These are phyloP conservation scores for Kwoniella mangroviensis DNA, from an alignment of 768 basidiomycete species.

Conservation along the genomic window DNA sequence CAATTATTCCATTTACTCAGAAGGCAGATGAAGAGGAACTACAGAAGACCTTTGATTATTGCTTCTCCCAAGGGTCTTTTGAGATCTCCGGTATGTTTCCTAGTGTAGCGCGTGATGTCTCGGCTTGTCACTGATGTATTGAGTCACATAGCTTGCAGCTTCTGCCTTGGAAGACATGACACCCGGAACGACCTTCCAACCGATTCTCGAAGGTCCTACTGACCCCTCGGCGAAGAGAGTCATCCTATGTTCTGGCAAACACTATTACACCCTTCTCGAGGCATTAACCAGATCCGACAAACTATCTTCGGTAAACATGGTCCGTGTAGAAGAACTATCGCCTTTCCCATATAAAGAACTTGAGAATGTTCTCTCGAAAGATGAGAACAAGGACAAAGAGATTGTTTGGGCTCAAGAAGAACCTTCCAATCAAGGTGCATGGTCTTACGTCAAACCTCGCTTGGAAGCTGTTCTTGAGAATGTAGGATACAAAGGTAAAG, in stretches of 20 bases:
- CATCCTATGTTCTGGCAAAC: slow-evolving; percentile 78
- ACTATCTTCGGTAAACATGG: slow-evolving; percentile 65
- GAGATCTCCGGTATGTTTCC: slow-evolving; percentile 69
- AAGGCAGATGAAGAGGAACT: slow-evolving; percentile 81
- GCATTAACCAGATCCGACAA: slow-evolving; percentile 49
- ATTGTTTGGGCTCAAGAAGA: slow-evolving; percentile 81
- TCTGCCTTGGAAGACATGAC: slow-evolving; percentile 70
- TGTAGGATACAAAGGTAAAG: slow-evolving; percentile 52
- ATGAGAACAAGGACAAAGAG: slow-evolving; percentile 59
- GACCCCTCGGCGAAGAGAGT: slow-evolving; percentile 64
- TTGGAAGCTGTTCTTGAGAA: slow-evolving; percentile 64
- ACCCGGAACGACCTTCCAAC: slow-evolving; percentile 68
- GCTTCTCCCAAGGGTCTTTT: slow-evolving; percentile 83
- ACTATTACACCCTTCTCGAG: slow-evolving; percentile 76
- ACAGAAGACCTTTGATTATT: slow-evolving; percentile 82
- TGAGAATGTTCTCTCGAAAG: slow-evolving; percentile 61
- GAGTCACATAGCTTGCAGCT: slow-evolving; percentile 68
- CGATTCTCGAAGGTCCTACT: slow-evolving; percentile 63
- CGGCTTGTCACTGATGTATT: too few species aligned
- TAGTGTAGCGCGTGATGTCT: background rate
- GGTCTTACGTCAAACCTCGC: slow-evolving; percentile 68
- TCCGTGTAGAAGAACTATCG: slow-evolving; percentile 82
- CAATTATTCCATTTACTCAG: slow-evolving; percentile 94
- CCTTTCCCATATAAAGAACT: slow-evolving; percentile 80
- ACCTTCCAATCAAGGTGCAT: slow-evolving; percentile 84